These are phyloP conservation scores for Sanchytrium tribonematis DNA, from an alignment of 371 early-diverging fungal genomes.

Conservation along the genomic window DNA sequence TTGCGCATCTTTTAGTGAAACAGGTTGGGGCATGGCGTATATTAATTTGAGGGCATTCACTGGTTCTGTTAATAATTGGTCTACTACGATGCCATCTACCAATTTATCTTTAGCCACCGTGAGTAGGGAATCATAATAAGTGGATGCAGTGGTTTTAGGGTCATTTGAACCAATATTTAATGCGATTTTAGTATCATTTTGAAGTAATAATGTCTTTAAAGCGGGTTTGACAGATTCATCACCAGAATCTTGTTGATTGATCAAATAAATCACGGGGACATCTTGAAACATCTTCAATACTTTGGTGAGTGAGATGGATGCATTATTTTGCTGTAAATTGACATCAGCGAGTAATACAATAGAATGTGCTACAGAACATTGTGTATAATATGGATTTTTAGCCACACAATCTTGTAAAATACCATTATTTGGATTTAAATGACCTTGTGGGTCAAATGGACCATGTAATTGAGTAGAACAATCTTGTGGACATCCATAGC, in stretches of 20 bases:
- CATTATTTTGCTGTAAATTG: not conserved
- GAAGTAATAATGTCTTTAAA: not conserved
- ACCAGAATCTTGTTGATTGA: not conserved
- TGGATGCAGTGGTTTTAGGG: not conserved
- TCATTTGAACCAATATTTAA: not conserved
- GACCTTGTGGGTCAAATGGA: not conserved
- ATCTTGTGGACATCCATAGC: not conserved
- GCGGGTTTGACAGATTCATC: not conserved
- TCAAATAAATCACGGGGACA: not conserved
- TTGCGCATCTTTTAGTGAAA: not conserved
- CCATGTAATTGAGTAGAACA: not conserved
- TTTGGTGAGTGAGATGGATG: not conserved
- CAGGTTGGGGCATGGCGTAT: not conserved
- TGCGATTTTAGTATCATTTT: not conserved
- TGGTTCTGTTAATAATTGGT: not conserved
- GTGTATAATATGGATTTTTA: not conserved
- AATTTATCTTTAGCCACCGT: not conserved
- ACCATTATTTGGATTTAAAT: too few relatives aligned
- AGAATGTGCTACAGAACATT: not conserved
- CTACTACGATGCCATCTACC: not conserved
- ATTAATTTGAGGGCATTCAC: not conserved
- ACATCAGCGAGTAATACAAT: not conserved
- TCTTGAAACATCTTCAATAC: not conserved
- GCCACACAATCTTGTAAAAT: not conserved
- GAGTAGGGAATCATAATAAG: not conserved